Evolutionary conservation across 352 stramenopile species (phyloP).

Genomic region (Thraustochytrium sp.): DNA sequence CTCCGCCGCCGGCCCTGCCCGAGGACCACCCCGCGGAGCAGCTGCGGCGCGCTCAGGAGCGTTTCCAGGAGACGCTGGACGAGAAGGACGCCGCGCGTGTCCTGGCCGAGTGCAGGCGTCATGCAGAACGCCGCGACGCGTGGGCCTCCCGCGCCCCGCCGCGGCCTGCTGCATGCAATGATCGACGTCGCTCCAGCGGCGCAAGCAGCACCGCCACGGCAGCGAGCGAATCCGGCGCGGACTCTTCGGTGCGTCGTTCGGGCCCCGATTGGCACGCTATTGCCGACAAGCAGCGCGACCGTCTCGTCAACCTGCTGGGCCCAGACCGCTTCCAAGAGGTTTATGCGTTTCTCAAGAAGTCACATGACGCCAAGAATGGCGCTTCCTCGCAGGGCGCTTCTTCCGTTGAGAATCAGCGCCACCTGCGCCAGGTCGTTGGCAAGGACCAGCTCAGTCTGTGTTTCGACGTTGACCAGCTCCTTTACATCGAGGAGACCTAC

Average conservation of each 20-base stretch:
- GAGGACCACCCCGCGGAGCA: no score
- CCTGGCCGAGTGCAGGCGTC: background rate
- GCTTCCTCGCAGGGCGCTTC: background rate
- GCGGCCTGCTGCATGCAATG: background rate
- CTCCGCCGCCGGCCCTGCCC: no score
- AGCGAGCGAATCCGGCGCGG: background rate
- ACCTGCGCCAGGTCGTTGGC: background rate
- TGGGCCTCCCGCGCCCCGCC: background rate
- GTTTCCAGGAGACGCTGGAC: background rate
- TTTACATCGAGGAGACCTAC: constrained; percentile 39
- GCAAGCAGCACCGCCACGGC: background rate
- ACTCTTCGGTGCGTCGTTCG: no score
- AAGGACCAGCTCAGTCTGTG: constrained; percentile 2
- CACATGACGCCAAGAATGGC: background rate
- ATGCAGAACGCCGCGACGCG: background rate
- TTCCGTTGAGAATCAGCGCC: background rate
- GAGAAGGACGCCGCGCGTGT: background rate
- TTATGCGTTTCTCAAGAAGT: constrained; percentile 19
- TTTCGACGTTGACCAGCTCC: constrained; percentile 39
- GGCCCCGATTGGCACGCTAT: constrained; percentile 9
- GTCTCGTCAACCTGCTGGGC: background rate
- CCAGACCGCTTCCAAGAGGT: background rate
- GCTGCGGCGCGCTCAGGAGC: no score
- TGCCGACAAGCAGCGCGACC: constrained; percentile 2
- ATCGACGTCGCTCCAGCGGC: background rate